Percentiles rank a stretch among this genome's conserved stretches.
Conservation (phyloP, 2,329 filamentous ascomycete species). For the Nemania sp. region DNA sequence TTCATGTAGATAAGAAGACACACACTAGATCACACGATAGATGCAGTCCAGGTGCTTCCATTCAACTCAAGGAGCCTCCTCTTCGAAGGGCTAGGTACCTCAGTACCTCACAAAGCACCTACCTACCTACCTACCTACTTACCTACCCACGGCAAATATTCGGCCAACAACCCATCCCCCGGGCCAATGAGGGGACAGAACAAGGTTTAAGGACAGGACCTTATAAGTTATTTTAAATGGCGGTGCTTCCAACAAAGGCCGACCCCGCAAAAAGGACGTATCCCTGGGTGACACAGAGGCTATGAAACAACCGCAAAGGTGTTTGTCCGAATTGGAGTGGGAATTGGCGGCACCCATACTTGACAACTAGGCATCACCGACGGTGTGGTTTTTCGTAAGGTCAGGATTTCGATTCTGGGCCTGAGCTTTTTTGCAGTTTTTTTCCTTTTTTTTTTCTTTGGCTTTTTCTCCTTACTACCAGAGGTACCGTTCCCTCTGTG, state of each 20-base stretch:
- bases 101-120: background rate
- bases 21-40: too few relatives aligned
- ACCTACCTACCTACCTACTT: background rate
- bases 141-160: too few relatives aligned
- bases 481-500: too few relatives aligned
- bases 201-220: background rate
- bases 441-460: background rate
- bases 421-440: slow-evolving; percentile 18
- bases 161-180: too few relatives aligned
- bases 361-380: slow-evolving; percentile 19
- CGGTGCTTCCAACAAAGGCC: background rate
- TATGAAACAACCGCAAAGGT: slow-evolving; percentile 24
- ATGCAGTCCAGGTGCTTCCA: background rate
- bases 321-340: slow-evolving; percentile 18
- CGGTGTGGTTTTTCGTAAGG: slow-evolving; percentile 23
- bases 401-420: slow-evolving; percentile 4
- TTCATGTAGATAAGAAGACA: too few relatives aligned
- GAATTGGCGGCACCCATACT: slow-evolving; percentile 7
- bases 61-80: background rate
- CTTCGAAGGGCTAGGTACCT: background rate
- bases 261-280: slow-evolving; percentile 25
- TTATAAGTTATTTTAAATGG: background rate
- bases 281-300: slow-evolving; percentile 24
- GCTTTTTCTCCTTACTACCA: background rate
- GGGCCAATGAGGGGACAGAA: background rate